Base-by-base conservation (phyloP, 768 basidiomycete genomes). In the Suillus fuscotomentosus region DNA sequence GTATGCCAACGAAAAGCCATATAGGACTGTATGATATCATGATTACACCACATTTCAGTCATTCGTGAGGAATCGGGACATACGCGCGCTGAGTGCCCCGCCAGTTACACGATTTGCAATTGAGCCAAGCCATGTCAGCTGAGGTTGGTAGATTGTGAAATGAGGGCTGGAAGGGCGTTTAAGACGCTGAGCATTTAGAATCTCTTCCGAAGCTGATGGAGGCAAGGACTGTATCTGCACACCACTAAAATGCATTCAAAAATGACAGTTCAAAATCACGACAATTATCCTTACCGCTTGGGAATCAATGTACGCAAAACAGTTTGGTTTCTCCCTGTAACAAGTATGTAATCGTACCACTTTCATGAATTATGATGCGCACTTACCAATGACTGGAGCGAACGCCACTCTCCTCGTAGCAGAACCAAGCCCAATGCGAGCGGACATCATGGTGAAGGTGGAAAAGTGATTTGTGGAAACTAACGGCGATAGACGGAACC, bases 71-170 rank as follows among this genome's bases (percentile, higher is more conserved):
- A 42, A 42, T 20, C 6, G 9, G 20, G 56, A 87, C 89, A 69
- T 71, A 95, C 94, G 82, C 59, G 83, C 87, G 65, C 91, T 90
- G 57, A 99, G 84, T 11, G 82, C 92, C 9, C 77, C 84, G 65
- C 97, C 97, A 13, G 95, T 91, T n/a, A 84, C 76, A 75, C 97
- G 91, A 79, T 99, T 90, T 47, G 84, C 87, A 70, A 97, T 94
- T 20, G 95, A 97, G 5, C 79, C 83, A 62, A 92, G 15, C 93
- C 94, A 97, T 42, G 97, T 98, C 55, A 99, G 77, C 78, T 99
- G 94, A 2, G 91, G 92, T 73, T 96, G 90, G 80, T 99, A 99
- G 78, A 99, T 99, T 63, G 95, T 95, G 74, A 95, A 91, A 77
- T 98, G 96, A 10, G 97, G 97, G 71, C 91, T 92, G 66, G 85